Percentiles rank a stretch among this genome's conserved stretches.
phyloP scores from a whole-genome alignment of 2,329 filamentous ascomycete genomes.

The Exophiala phaeomuriformis region DNA sequence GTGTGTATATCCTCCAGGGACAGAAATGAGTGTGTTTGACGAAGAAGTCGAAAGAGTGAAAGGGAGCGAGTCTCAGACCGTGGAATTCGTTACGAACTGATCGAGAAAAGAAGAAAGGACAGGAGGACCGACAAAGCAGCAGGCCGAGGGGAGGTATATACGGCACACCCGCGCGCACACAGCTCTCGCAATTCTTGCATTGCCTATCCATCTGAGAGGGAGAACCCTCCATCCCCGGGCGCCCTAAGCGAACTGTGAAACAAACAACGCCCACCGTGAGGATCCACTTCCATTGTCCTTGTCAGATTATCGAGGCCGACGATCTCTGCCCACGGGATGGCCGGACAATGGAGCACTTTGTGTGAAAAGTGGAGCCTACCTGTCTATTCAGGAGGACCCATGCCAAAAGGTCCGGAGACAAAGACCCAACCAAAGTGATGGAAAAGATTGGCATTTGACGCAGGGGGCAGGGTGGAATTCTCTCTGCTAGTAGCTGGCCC shows the following conservation, averaged over 20 bases:
- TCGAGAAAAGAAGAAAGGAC: conserved; percentile 9
- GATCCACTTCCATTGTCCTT: conserved; percentile 12
- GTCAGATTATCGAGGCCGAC: conserved; percentile 20
- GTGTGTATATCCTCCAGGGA: conserved; percentile 22
- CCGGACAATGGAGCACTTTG: conserved; percentile 4
- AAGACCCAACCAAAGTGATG: conserved; percentile 4
- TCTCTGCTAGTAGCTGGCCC: not conserved
- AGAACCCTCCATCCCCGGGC: not conserved
- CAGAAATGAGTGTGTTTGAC: conserved; percentile 20
- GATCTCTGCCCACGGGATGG: conserved; percentile 13
- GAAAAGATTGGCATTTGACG: conserved; percentile 11
- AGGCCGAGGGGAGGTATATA: conserved; percentile 8
- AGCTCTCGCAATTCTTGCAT: not conserved
- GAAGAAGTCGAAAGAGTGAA: conserved; percentile 13
- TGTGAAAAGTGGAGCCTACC: conserved; percentile 4
- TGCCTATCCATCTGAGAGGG: too few species aligned
- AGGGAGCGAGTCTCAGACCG: conserved; percentile 26
- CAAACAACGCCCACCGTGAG: conserved; percentile 6
- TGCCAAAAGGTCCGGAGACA: conserved; percentile 4
- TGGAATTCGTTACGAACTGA: conserved; percentile 9
- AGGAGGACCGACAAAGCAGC: conserved; percentile 5
- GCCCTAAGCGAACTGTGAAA: conserved; percentile 14
- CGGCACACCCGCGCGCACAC: not conserved
- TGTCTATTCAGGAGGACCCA: not conserved
- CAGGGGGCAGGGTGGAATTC: conserved; percentile 12